These are phyloP conservation scores for Hortaea werneckii DNA, from an alignment of 2,329 filamentous ascomycete genomes.

Conservation along the genomic window DNA sequence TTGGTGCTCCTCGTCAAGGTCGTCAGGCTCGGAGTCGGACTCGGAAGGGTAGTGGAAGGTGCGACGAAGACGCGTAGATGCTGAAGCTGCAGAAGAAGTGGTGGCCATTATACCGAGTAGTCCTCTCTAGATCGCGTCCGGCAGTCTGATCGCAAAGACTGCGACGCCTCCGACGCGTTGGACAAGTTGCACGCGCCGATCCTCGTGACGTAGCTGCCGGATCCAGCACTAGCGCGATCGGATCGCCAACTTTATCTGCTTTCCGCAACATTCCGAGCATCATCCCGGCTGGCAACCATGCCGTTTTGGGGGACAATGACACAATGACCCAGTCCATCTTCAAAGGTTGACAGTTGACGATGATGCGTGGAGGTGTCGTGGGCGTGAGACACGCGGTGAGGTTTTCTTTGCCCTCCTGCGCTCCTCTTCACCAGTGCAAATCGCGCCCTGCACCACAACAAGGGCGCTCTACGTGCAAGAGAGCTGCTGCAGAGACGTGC, in stretches of 20 bases:
- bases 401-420: neutral
- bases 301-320: neutral
- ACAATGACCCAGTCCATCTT: neutral
- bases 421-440: neutral
- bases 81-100: constrained; percentile 8
- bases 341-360: neutral
- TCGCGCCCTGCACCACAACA: neutral
- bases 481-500: neutral
- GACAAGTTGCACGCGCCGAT: too few relatives aligned
- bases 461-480: neutral
- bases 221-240: neutral
- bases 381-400: neutral
- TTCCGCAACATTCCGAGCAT: neutral
- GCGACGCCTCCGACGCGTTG: too few relatives aligned
- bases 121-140: too few relatives aligned
- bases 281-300: neutral
- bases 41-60: constrained; percentile 67
- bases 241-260: neutral
- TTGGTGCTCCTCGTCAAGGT: constrained; percentile 67
- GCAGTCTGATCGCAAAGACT: too few relatives aligned
- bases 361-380: neutral
- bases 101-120: too few relatives aligned
- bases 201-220: neutral
- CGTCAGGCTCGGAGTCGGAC: constrained; percentile 42
- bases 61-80: constrained; percentile 57